Percentiles rank a stretch among this genome's conserved stretches.
Evolutionary conservation across 306 rosid genomes (phyloP).

Genomic region (Lablab purpureus): DNA sequence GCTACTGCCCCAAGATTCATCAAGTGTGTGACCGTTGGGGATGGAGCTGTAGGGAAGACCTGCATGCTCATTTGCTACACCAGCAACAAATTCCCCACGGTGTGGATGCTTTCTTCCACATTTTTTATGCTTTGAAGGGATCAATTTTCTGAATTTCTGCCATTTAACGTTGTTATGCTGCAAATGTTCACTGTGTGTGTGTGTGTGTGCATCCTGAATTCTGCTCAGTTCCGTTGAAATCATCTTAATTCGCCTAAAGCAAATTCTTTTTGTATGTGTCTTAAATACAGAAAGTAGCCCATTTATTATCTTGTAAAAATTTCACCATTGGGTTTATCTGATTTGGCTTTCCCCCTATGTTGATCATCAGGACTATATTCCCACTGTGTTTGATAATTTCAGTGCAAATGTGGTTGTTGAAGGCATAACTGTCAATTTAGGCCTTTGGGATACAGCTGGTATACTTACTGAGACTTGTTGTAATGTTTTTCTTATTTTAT

Average conservation of each 20-base stretch:
- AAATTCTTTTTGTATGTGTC: constrained; percentile 5
- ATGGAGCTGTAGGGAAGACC: constrained; percentile 96
- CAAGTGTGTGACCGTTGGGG: constrained; percentile 93
- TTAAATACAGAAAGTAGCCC: constrained; percentile 31
- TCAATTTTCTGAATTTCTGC: constrained; percentile 40
- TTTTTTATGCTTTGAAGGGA: neutral
- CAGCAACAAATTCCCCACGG: constrained; percentile 91
- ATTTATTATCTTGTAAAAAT: constrained; percentile 22
- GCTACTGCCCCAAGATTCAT: constrained; percentile 84
- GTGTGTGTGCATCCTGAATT: constrained; percentile 46
- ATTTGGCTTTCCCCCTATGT: constrained; percentile 28
- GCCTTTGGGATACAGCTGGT: constrained; percentile 98
- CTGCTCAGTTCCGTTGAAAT: constrained; percentile 42
- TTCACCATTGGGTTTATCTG: constrained; percentile 34
- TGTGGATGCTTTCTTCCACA: constrained; percentile 34
- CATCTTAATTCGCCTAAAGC: neutral
- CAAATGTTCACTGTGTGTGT: neutral
- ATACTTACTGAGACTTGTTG: constrained; percentile 8
- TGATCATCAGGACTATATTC: constrained; percentile 80
- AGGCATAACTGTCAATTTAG: constrained; percentile 85
- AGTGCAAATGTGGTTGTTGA: constrained; percentile 96
- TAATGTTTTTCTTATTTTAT: neutral
- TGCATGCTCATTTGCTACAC: constrained; percentile 98
- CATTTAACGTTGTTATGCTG: neutral
- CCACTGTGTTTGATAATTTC: constrained; percentile 95